Evolutionary conservation across 75 land plant species (phyloP).

Genomic region (Adiantum capillusveneris): DNA sequence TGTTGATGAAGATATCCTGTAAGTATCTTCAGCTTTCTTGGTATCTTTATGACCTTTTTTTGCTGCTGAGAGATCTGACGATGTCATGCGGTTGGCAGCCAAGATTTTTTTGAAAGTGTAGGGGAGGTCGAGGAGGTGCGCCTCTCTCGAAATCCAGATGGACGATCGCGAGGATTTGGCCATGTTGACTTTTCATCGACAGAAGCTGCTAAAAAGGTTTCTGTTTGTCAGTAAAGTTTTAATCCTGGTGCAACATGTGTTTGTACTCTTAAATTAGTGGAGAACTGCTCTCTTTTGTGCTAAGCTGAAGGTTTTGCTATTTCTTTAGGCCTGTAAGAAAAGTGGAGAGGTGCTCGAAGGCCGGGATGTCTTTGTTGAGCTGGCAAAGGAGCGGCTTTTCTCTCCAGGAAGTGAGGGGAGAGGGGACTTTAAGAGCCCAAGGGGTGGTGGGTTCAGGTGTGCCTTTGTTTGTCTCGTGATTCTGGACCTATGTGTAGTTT

Average conservation of each 20-base stretch:
- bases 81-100: not conserved
- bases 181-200: slow-evolving; percentile 74
- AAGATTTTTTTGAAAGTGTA: slow-evolving; percentile 52
- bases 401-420: slow-evolving; percentile 1
- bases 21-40: slow-evolving; percentile 17
- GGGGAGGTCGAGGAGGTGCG: slow-evolving; percentile 72
- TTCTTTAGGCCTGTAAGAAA: slow-evolving; percentile 60
- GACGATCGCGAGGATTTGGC: slow-evolving; percentile 56
- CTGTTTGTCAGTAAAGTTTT: no score
- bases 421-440: not conserved
- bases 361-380: slow-evolving; percentile 53
- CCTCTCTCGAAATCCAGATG: slow-evolving; percentile 35
- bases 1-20: slow-evolving; percentile 48
- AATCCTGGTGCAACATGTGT: no score
- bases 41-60: slow-evolving; percentile 15
- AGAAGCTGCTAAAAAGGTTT: slow-evolving; percentile 63
- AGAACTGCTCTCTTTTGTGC: not conserved
- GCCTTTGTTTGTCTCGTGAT: not conserved
- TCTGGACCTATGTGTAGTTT: not conserved
- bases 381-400: slow-evolving; percentile 41
- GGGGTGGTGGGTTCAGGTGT: not conserved
- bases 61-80: no score
- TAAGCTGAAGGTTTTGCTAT: slow-evolving; percentile 7
- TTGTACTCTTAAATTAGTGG: not conserved
- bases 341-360: slow-evolving; percentile 45